phyloP scores from a whole-genome alignment of 192 early-diverging fungal genomes.

The Backusella luteola region DNA sequence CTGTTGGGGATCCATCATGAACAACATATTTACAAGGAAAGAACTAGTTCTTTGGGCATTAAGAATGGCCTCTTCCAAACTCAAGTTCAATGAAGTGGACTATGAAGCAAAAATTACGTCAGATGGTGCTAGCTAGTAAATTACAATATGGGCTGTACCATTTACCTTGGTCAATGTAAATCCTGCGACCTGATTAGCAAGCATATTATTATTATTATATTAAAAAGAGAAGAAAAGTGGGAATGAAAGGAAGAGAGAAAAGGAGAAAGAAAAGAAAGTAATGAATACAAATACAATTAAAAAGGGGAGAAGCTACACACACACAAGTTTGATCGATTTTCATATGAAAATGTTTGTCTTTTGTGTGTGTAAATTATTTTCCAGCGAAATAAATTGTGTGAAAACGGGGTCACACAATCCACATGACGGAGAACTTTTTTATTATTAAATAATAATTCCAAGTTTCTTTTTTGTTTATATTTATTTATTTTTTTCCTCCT shows the following conservation, averaged over 20 bases:
- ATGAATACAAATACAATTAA: background rate
- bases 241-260: background rate
- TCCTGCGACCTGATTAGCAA: slow-evolving; percentile 7
- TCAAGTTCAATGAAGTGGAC: slow-evolving; percentile 3
- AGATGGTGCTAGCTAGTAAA: background rate
- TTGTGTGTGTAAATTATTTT: background rate
- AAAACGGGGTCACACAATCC: background rate
- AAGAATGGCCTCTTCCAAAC: background rate
- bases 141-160: too few relatives aligned
- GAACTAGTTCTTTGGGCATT: background rate
- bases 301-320: background rate
- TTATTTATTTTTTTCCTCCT: background rate
- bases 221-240: background rate
- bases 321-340: background rate
- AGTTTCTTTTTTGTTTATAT: background rate
- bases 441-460: background rate
- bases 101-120: background rate
- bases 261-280: background rate
- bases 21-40: slow-evolving; percentile 11
- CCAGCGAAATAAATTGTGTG: background rate
- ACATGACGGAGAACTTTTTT: background rate
- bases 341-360: background rate
- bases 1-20: slow-evolving; percentile 13
- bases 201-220: background rate
- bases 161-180: slow-evolving; percentile 8